phyloP scores from a whole-genome alignment of 2,329 filamentous ascomycete species.

The Periglandula ipomoeae region DNA sequence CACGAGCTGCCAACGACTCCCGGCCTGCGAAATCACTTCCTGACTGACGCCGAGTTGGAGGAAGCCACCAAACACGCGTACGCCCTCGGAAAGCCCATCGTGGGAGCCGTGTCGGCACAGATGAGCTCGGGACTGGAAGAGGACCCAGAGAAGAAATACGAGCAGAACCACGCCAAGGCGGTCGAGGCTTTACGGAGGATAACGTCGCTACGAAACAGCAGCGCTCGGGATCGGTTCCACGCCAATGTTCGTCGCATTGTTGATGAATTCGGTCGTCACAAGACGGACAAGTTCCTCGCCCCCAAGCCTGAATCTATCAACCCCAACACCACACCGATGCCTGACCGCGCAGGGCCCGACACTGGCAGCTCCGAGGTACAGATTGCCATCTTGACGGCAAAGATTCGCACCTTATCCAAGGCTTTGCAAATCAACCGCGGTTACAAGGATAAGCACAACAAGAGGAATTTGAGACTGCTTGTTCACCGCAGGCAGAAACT shows the following conservation, averaged over 20 bases:
- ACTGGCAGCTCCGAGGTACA: slow-evolving; percentile 97
- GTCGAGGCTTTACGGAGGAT: slow-evolving; percentile 72
- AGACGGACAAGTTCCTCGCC: slow-evolving; percentile 64
- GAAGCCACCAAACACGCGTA: slow-evolving; percentile 58
- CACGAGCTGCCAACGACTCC: slow-evolving; percentile 36
- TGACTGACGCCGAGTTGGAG: slow-evolving; percentile 59
- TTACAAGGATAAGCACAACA: slow-evolving; percentile 87
- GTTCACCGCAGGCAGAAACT: slow-evolving; percentile 86
- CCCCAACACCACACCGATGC: slow-evolving; percentile 30
- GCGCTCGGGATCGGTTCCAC: slow-evolving; percentile 66
- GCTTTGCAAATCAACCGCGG: slow-evolving; percentile 59
- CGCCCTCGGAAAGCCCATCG: slow-evolving; percentile 52
- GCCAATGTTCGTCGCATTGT: slow-evolving; percentile 81
- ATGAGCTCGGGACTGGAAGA: slow-evolving; percentile 32
- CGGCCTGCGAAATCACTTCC: slow-evolving; percentile 64
- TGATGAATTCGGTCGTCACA: slow-evolving; percentile 81
- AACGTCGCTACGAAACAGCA: slow-evolving; percentile 66
- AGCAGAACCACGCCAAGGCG: slow-evolving; percentile 54
- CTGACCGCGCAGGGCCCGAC: slow-evolving; percentile 68
- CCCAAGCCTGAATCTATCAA: slow-evolving; percentile 46
- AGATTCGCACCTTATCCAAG: slow-evolving; percentile 74
- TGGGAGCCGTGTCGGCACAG: slow-evolving; percentile 24
- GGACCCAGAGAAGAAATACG: slow-evolving; percentile 33
- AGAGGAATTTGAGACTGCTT: slow-evolving; percentile 76
- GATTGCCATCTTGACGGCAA: slow-evolving; percentile 86